Conservation (phyloP, 1,139 yeast genomes). For the Pichia sp. region DNA sequence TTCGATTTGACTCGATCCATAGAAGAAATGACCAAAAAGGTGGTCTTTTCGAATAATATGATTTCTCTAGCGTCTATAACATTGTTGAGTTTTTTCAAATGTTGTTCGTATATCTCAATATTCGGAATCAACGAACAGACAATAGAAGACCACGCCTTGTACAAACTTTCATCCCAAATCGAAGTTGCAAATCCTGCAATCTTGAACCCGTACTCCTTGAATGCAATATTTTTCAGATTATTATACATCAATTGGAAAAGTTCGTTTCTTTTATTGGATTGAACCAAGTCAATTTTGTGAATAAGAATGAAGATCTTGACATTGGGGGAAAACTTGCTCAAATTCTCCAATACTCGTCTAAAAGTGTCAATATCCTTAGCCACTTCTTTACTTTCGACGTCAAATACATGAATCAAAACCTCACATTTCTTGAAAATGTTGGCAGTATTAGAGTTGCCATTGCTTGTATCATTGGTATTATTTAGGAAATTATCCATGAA, state of each 20-base stretch:
- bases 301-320: constrained; percentile 87
- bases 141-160: constrained; percentile 95
- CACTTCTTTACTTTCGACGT: constrained; percentile 87
- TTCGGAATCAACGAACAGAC: constrained; percentile 94
- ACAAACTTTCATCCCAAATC: constrained; percentile 95
- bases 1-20: constrained; percentile 35
- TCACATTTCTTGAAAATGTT: constrained; percentile 92
- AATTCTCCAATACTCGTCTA: constrained; percentile 70
- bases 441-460: background rate
- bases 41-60: constrained; percentile 85
- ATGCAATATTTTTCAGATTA: constrained; percentile 65
- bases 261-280: constrained; percentile 77
- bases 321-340: constrained; percentile 80
- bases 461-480: constrained; percentile 28
- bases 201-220: constrained; percentile 63
- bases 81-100: constrained; percentile 64
- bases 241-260: constrained; percentile 79
- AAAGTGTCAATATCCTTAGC: constrained; percentile 91
- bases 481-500: constrained; percentile 81
- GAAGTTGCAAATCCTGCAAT: constrained; percentile 91
- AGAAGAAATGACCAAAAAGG: constrained; percentile 82
- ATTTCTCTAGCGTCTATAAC: constrained; percentile 85
- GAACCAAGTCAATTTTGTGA: constrained; percentile 96
- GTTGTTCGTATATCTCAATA: constrained; percentile 71
- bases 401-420: constrained; percentile 94